A percentile compares a stretch with the other conserved stretches of the same genome.
Conservation (phyloP, 495 filamentous ascomycete genomes). For the Neohortaea acidophila region DNA sequence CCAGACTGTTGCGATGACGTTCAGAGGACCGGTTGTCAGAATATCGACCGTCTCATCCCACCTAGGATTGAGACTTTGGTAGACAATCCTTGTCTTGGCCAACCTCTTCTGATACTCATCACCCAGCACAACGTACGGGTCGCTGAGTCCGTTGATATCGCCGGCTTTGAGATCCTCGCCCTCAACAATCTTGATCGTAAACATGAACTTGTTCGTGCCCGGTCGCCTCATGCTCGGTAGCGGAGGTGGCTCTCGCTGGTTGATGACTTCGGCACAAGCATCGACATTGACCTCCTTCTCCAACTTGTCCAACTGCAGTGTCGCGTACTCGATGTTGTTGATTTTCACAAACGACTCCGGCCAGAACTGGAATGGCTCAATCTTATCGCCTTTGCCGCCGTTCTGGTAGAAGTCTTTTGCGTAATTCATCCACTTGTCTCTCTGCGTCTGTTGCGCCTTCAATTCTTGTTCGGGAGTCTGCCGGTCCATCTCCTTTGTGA, state of each 20-base stretch:
- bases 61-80: slow-evolving; percentile 79
- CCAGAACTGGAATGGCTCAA: slow-evolving; percentile 95
- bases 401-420: slow-evolving; percentile 49
- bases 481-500: slow-evolving; percentile 85
- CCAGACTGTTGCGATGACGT: slow-evolving; percentile 95
- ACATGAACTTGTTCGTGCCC: slow-evolving; percentile 70
- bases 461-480: slow-evolving; percentile 75
- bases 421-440: slow-evolving; percentile 78
- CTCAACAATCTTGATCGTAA: slow-evolving; percentile 97
- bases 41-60: slow-evolving; percentile 98
- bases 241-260: slow-evolving; percentile 44
- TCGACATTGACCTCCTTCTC: slow-evolving; percentile 89
- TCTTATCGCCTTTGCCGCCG: slow-evolving; percentile 43
- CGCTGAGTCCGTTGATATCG: slow-evolving; percentile 83
- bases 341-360: slow-evolving; percentile 94
- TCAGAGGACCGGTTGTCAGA: slow-evolving; percentile 75
- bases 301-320: slow-evolving; percentile 75
- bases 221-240: slow-evolving; percentile 35
- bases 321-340: slow-evolving; percentile 92
- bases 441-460: slow-evolving; percentile 59
- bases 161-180: slow-evolving; percentile 97
- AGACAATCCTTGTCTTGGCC: slow-evolving; percentile 83
- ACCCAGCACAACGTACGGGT: slow-evolving; percentile 92
- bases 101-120: slow-evolving; percentile 98
- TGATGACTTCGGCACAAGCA: slow-evolving; percentile 69